Evolutionary conservation across 257 asterid genomes (phyloP).

Genomic region (Eucommia ulmoides): DNA sequence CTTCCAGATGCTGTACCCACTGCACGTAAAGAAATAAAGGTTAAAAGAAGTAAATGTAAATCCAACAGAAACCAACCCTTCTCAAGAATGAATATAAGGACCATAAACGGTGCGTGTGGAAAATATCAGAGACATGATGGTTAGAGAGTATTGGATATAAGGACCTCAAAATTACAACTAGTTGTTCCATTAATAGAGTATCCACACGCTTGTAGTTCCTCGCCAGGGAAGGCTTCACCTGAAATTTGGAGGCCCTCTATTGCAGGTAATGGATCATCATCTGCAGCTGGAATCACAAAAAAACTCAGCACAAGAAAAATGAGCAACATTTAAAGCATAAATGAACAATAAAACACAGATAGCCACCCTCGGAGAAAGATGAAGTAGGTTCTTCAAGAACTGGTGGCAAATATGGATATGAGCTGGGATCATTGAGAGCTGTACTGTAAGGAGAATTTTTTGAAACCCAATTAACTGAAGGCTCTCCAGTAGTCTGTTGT

Average conservation of each 20-base stretch:
- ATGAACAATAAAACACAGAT: slow-evolving; percentile 6
- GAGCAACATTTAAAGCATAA: not conserved
- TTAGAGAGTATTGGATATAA: slow-evolving; percentile 6
- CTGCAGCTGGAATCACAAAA: slow-evolving; percentile 80
- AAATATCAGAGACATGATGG: not conserved
- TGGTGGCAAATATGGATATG: slow-evolving; percentile 77
- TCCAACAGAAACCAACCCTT: slow-evolving; percentile 6
- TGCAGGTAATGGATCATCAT: slow-evolving; percentile 85
- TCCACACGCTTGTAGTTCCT: slow-evolving; percentile 87
- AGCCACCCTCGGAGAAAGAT: slow-evolving; percentile 85
- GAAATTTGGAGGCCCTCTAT: slow-evolving; percentile 91
- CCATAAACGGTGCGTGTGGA: too few species aligned
- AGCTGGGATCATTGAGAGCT: slow-evolving; percentile 66
- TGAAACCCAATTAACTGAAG: slow-evolving; percentile 42
- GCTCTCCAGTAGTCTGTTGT: slow-evolving; percentile 49
- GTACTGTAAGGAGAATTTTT: slow-evolving; percentile 35
- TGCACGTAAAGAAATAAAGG: slow-evolving; percentile 34
- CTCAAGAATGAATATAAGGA: too few species aligned
- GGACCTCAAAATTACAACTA: slow-evolving; percentile 96
- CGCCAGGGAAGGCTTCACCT: slow-evolving; percentile 93
- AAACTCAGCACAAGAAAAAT: slow-evolving; percentile 5
- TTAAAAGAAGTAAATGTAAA: slow-evolving; percentile 10
- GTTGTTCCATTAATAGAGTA: slow-evolving; percentile 91
- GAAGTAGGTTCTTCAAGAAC: slow-evolving; percentile 94
- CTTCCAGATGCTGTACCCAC: slow-evolving; percentile 97